Evolutionary conservation across 441 rosid species (phyloP), one percentile per base, ranked within the genome.

Genomic region (Bocquillonia castaneifolia): DNA sequence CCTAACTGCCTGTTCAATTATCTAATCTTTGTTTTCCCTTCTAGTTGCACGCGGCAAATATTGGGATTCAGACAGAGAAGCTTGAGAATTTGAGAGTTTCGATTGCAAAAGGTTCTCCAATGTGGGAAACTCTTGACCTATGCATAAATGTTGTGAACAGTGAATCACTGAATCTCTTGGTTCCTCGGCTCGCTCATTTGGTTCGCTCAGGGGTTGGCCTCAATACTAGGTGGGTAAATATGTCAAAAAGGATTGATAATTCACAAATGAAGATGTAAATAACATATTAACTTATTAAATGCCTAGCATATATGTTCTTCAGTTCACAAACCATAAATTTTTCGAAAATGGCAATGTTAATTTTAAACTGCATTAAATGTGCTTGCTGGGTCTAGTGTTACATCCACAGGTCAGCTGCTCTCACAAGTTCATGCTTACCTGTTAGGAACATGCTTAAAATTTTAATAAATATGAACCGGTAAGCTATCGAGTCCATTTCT

Each of bases 111-210:
- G 82, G 94, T 79, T 94, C 99, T 77, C 94, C 98, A 52, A 94
- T 94, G 99, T 94, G 99, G 99, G 99, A 94, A 83, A 94, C 99
- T 71, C 97, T 94, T 73, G 99, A 94, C 69, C 79, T 87, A 47
- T 94, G 99, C 86, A 82, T 94, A 74, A 88, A 88, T 81, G 85
- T 87, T 71, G 86, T 84, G 68, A 87, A 92, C 80, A 78, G 72
- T 5, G 88, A 86, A 72, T 87, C 98, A 68, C 81, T 94, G 64
- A 86, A 94, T 71, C 75, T 79, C 78, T 77, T 94, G 84, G 88
- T 92, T 70, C 97, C 91, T 78, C 90, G 91, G 75, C 91, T 94
- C 77, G 84, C 86, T 65, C 93, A 86, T 55, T 83, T 94, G 90
- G 93, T 90, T 71, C 92, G 88, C 59, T 89, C 96, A 70, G 83